A percentile compares a stretch with the other conserved stretches of the same genome.
phyloP scores from a whole-genome alignment of 306 rosid genomes.

The Cyclanthera cordifolia region DNA sequence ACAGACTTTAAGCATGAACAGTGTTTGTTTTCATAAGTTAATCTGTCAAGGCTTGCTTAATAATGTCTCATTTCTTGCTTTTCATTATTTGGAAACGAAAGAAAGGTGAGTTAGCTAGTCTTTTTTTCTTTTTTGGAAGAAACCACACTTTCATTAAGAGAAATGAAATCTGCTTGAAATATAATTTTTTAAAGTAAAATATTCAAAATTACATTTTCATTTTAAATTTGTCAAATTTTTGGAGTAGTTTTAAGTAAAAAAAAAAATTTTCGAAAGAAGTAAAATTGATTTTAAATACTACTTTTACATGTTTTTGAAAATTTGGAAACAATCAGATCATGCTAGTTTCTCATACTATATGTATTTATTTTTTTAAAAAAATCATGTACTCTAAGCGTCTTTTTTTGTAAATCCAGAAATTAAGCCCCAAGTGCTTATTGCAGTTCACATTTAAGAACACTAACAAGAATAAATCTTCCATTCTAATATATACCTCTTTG shows the following conservation, averaged over 20 bases:
- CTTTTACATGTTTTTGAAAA: not conserved
- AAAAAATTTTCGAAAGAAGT: no score
- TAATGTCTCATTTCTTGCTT: not conserved
- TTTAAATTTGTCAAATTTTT: not conserved
- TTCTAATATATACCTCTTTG: conserved; percentile 36
- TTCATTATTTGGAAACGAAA: not conserved
- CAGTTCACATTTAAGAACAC: not conserved
- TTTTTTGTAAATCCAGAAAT: not conserved
- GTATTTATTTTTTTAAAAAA: not conserved
- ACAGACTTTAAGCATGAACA: not conserved
- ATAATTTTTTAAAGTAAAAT: not conserved
- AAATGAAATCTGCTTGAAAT: not conserved
- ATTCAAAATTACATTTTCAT: not conserved
- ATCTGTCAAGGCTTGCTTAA: not conserved
- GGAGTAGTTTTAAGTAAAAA: not conserved
- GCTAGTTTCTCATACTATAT: no score
- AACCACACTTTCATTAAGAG: not conserved
- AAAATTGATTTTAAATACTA: not conserved
- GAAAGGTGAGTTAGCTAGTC: not conserved
- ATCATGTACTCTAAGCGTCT: not conserved
- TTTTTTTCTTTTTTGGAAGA: not conserved
- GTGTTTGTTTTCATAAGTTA: not conserved
- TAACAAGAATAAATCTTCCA: not conserved
- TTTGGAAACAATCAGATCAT: not conserved
- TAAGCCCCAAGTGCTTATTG: not conserved